Conservation (phyloP, 2,329 filamentous ascomycete species). For the Penicillium sp. region DNA sequence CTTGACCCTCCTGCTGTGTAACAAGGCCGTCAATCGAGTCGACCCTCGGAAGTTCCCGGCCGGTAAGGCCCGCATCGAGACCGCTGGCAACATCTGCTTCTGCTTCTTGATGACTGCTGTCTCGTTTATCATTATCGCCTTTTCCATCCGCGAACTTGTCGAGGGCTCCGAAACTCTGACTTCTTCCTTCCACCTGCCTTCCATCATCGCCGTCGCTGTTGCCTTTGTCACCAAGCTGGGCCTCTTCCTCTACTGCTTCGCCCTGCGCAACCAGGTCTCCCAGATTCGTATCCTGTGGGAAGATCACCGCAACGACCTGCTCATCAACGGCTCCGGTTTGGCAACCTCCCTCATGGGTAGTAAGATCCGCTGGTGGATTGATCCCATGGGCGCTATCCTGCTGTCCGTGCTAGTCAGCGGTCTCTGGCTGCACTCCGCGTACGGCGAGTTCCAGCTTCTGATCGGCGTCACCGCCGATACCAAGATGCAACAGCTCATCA, state of each 20-base stretch:
- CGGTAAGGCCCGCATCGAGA: constrained; percentile 90
- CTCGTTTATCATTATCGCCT: constrained; percentile 85
- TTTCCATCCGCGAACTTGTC: constrained; percentile 69
- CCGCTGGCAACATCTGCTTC: constrained; percentile 91
- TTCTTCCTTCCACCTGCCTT: constrained; percentile 71
- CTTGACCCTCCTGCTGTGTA: constrained; percentile 76
- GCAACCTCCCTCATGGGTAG: constrained; percentile 85
- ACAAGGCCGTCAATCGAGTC: constrained; percentile 81
- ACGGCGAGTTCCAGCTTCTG: constrained; percentile 81
- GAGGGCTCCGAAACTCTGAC: constrained; percentile 46
- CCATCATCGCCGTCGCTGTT: constrained; percentile 75
- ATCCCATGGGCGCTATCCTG: constrained; percentile 83
- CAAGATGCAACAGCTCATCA: constrained; percentile 85
- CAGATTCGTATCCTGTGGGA: constrained; percentile 93
- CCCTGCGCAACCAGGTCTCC: constrained; percentile 82
- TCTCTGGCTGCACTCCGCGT: constrained; percentile 82
- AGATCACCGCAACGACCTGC: constrained; percentile 94
- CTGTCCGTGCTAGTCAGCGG: constrained; percentile 71
- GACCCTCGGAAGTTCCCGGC: constrained; percentile 83
- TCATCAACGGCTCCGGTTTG: constrained; percentile 92
- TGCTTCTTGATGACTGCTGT: constrained; percentile 94
- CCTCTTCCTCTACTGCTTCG: constrained; percentile 89
- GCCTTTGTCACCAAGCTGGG: constrained; percentile 80
- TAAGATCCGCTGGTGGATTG: constrained; percentile 90
- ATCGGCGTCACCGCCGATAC: constrained; percentile 85